A percentile compares a stretch with the other conserved stretches of the same genome.
Conservation (phyloP, 306 rosid genomes). For the Glycine tomentella region DNA sequence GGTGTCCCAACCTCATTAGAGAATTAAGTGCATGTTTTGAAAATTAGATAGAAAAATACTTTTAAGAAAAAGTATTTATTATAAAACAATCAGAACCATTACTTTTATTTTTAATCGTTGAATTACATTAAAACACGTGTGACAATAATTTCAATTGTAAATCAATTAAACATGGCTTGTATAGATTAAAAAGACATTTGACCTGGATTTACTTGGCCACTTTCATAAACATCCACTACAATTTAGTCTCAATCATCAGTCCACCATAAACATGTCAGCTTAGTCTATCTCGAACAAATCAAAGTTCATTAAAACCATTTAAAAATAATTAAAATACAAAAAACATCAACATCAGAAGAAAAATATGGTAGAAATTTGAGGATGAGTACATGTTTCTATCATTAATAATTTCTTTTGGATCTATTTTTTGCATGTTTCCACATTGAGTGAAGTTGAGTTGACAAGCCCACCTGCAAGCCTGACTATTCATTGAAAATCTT, state of each 20-base stretch:
- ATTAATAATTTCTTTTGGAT: constrained; percentile 41
- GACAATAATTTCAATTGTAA: too few relatives aligned
- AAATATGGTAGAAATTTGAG: constrained; percentile 19
- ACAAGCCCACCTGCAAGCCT: constrained; percentile 36
- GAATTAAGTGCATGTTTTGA: too few relatives aligned
- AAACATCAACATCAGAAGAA: background rate
- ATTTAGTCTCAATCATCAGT: background rate
- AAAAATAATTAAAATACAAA: too few relatives aligned
- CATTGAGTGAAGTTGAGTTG: constrained; percentile 14
- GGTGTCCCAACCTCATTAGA: background rate
- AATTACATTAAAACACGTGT: too few relatives aligned
- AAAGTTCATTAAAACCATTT: background rate
- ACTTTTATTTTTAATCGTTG: too few relatives aligned
- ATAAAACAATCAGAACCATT: too few relatives aligned
- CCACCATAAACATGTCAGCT: background rate
- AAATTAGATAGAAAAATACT: too few relatives aligned
- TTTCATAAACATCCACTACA: background rate
- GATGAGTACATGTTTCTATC: constrained; percentile 18
- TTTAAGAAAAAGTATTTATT: too few relatives aligned
- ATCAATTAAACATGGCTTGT: too few relatives aligned
- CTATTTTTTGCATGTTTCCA: background rate
- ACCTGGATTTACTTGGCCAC: background rate
- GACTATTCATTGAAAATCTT: constrained; percentile 46
- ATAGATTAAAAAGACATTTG: background rate
- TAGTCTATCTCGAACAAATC: background rate